Evolutionary conservation across 2,329 filamentous ascomycete genomes (phyloP).

Genomic region (Exophiala lecanii-corni): DNA sequence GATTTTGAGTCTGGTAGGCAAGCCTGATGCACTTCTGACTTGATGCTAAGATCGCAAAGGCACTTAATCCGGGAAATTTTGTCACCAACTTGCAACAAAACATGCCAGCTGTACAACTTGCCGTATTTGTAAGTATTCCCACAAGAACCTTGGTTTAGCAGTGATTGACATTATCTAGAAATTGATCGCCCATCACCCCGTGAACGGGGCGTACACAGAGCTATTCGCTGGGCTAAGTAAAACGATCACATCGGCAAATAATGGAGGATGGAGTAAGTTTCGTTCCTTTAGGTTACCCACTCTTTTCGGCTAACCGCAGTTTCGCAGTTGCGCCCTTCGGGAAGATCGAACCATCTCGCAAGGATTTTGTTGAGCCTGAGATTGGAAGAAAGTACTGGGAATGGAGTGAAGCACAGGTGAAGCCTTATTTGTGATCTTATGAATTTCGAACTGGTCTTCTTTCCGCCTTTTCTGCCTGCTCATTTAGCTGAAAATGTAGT

Average conservation of each 20-base stretch:
- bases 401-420: neutral
- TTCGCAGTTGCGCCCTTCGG: neutral
- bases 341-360: neutral
- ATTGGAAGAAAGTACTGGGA: slow-evolving; percentile 1
- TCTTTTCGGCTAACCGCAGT: too few species aligned
- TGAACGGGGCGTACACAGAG: slow-evolving; percentile 46
- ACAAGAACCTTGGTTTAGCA: neutral
- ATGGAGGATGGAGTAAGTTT: slow-evolving; percentile 27
- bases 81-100: neutral
- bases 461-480: too few species aligned
- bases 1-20: slow-evolving; percentile 2
- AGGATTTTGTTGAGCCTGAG: neutral
- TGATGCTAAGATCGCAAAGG: too few species aligned
- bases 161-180: neutral
- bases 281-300: too few species aligned
- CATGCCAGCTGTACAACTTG: neutral
- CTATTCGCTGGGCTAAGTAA: slow-evolving; percentile 45
- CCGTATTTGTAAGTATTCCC: neutral
- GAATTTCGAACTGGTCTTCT: too few species aligned
- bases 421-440: neutral
- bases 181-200: slow-evolving; percentile 25
- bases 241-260: slow-evolving; percentile 32
- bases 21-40: too few species aligned
- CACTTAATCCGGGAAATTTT: slow-evolving; percentile 1
- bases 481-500: too few species aligned